Evolutionary conservation across 352 stramenopile genomes (phyloP), one percentile per base, ranked within the genome.

Genomic region (Phytophthora kernoviae): DNA sequence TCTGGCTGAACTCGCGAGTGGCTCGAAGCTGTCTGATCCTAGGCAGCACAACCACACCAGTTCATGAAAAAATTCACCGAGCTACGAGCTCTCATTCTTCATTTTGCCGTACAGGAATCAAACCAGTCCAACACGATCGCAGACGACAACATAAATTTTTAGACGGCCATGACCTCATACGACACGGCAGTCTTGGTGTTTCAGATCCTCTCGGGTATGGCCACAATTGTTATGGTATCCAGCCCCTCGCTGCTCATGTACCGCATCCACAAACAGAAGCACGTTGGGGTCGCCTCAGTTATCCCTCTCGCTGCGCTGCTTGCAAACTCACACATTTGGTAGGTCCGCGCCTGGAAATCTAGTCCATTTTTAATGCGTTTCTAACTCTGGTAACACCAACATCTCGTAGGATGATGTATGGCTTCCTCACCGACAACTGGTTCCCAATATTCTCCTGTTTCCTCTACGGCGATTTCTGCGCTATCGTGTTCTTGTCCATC

Each of bases 351-450:
- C 8, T 64, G 65, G 47, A 53, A 63, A 17, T 40, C 30, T 10
- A 18, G 54, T 39, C 62, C 62, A 17, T 64, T 45, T 21, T 65
- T 66, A 44, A 49, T 44, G 21, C 47, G 62, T 15, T 64, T 71
- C 44, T 46, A 43, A 14, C 56, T 77, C 54, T 49, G 61, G 46
- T 17, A 44, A 62, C 18, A n/a, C n/a, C n/a, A n/a, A n/a, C n/a
- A n/a, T n/a, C n/a, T n/a, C 42, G 61, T 18, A 73, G 73, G 73
- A 77, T 79, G 68, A 60, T 80, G 33, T 81, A 83, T 20, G 74
- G 74, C 21, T 79, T 77, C 65, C 49, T 81, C 34, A 62, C 59
- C 17, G 49, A 62, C 39, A 79, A 78, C 47, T 74, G 70, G 54
- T 77, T 83, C 59, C 74, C 74, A 10, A 52, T 81, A 5, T 77